A percentile compares a stretch with the other conserved stretches of the same genome.
Evolutionary conservation across 1,139 yeast genomes (phyloP).

Genomic region (Hyphopichia burtonii): DNA sequence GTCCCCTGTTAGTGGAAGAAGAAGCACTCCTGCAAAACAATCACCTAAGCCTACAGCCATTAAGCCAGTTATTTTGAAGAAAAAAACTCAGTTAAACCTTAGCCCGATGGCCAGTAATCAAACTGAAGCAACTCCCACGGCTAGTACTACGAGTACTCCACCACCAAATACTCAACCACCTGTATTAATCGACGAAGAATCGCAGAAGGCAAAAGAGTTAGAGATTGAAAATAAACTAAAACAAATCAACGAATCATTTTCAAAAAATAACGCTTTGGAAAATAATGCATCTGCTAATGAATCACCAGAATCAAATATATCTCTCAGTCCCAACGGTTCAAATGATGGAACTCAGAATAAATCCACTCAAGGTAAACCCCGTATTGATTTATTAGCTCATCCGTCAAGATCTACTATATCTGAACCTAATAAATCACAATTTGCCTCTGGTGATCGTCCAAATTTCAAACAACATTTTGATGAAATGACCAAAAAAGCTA

Average conservation of each 20-base stretch:
- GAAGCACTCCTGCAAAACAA: constrained; percentile 17
- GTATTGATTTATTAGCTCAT: constrained; percentile 2
- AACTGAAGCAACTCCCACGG: constrained; percentile 6
- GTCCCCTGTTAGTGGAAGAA: constrained; percentile 10
- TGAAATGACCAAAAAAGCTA: constrained; percentile 17
- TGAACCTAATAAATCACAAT: constrained; percentile 2
- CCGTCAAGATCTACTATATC: neutral
- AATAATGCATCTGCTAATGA: neutral
- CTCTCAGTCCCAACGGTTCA: neutral
- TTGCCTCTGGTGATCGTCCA: constrained; percentile 20
- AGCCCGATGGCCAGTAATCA: constrained; percentile 5
- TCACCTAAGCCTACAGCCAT: constrained; percentile 25
- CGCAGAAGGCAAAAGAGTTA: constrained; percentile 5
- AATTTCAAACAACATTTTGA: constrained; percentile 33
- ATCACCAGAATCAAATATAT: neutral
- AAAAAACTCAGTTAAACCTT: constrained; percentile 19
- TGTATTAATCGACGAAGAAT: constrained; percentile 3
- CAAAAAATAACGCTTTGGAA: neutral
- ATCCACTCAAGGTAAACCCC: neutral
- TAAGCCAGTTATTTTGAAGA: constrained; percentile 43
- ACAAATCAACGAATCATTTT: constrained; percentile 4
- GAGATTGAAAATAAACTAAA: constrained; percentile 7
- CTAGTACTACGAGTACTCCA: constrained; percentile 6
- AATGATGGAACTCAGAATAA: neutral
- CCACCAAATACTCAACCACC: neutral